phyloP scores from a whole-genome alignment of 73 alveolate genomes.

The Tetrahymena elliotti region DNA sequence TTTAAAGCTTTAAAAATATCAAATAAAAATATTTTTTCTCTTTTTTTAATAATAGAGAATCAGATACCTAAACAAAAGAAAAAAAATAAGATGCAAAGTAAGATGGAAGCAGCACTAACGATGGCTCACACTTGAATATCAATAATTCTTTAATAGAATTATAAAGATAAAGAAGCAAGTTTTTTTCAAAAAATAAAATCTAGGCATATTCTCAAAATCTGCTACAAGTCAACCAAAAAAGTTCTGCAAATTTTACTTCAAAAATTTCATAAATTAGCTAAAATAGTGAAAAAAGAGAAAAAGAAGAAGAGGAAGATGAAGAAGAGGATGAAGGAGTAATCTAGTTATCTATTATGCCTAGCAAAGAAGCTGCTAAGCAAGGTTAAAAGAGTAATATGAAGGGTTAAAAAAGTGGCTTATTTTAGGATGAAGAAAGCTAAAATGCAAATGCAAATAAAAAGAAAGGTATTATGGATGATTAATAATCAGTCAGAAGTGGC shows the following conservation, averaged over 20 bases:
- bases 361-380: neutral
- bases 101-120: neutral
- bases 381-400: neutral
- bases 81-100: neutral
- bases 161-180: neutral
- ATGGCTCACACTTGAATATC: neutral
- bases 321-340: neutral
- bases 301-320: neutral
- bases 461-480: neutral
- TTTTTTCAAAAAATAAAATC: neutral
- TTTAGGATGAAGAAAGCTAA: neutral
- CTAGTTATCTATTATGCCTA: neutral
- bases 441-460: neutral
- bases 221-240: neutral
- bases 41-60: neutral
- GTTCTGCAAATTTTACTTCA: neutral
- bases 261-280: neutral
- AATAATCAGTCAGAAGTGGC: neutral
- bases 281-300: neutral
- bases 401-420: neutral
- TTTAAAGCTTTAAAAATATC: too few relatives aligned
- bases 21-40: too few relatives aligned
- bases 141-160: neutral
- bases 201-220: neutral
- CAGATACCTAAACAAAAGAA: neutral